Evolutionary conservation across 108 stramenopile species (phyloP), one percentile per base, ranked within the genome.

Genomic region (Heterococcus sp.): DNA sequence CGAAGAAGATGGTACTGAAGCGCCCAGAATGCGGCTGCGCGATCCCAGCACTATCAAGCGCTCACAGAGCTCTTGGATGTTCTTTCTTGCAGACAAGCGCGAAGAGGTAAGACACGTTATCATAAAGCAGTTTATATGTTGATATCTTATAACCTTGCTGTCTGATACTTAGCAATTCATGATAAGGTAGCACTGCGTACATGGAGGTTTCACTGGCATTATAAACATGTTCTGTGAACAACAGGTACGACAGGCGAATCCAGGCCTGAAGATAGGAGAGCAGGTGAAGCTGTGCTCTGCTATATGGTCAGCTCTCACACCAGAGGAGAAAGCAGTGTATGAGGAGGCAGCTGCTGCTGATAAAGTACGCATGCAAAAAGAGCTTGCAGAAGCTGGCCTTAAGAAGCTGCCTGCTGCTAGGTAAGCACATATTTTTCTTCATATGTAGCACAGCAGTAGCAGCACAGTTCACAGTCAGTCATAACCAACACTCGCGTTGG

Each of bases 71-170:
- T 71, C 79, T 32, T 81, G 79, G 79, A 73, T 81, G 79, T 58
- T 72, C 65, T 81, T 81, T 39, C 79, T 81, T 21, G 69, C 79
- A 0, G 79, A 81, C 71, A 81, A 81, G 27, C 72, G 79, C 3
- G 65, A 72, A 8, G 36, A 66, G 79, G 79, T 81, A 32, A 64
- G 33, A n/a, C n/a, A n/a, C n/a, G n/a, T n/a, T n/a, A n/a, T n/a
- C n/a, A n/a, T n/a, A n/a, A n/a, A n/a, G n/a, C n/a, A n/a, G n/a
- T n/a, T n/a, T n/a, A n/a, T n/a, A n/a, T n/a, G n/a, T n/a, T n/a
- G n/a, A n/a, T n/a, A n/a, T n/a, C n/a, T n/a, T n/a, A n/a, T n/a
- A n/a, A n/a, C n/a, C n/a, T n/a, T n/a, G n/a, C n/a, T n/a, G n/a
- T n/a, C n/a, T n/a, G n/a, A n/a, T n/a, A n/a, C n/a, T n/a, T n/a